Conservation (phyloP, 2,329 filamentous ascomycete genomes). For the Phialophora expanda region DNA sequence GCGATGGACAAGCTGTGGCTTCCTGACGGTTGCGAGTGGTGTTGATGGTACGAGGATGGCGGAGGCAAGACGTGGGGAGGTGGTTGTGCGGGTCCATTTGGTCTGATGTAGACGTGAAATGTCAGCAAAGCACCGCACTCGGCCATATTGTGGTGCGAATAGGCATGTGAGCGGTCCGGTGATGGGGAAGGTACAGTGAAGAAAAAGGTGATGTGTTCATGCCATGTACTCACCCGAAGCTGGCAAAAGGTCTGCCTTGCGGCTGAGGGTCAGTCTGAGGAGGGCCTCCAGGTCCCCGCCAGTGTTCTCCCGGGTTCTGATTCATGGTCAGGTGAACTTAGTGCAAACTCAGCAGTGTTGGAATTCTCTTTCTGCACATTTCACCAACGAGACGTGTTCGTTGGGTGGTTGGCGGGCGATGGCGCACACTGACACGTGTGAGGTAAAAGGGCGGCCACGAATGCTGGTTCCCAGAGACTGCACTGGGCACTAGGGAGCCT, state of each 20-base stretch:
- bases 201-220: background rate
- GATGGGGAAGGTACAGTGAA: background rate
- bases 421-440: constrained; percentile 20
- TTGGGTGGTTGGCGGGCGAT: background rate
- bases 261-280: constrained; percentile 35
- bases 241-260: constrained; percentile 47
- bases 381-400: constrained; percentile 4
- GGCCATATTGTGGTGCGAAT: background rate
- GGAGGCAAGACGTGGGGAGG: constrained; percentile 39
- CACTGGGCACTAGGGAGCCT: background rate
- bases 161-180: background rate
- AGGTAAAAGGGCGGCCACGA: constrained; percentile 4
- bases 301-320: constrained; percentile 38
- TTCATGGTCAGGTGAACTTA: constrained; percentile 32
- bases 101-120: constrained; percentile 15
- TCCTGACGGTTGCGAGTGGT: constrained; percentile 46
- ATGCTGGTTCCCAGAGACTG: background rate
- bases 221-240: constrained; percentile 49
- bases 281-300: constrained; percentile 52
- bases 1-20: constrained; percentile 55
- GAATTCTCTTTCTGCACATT: constrained; percentile 17
- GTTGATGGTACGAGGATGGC: constrained; percentile 40
- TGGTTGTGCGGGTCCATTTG: constrained; percentile 49
- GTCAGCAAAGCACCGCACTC: constrained; percentile 8
- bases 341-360: background rate